Base-by-base conservation (phyloP, 371 early-diverging fungal genomes). In the Encephalitozoon hellem region DNA sequence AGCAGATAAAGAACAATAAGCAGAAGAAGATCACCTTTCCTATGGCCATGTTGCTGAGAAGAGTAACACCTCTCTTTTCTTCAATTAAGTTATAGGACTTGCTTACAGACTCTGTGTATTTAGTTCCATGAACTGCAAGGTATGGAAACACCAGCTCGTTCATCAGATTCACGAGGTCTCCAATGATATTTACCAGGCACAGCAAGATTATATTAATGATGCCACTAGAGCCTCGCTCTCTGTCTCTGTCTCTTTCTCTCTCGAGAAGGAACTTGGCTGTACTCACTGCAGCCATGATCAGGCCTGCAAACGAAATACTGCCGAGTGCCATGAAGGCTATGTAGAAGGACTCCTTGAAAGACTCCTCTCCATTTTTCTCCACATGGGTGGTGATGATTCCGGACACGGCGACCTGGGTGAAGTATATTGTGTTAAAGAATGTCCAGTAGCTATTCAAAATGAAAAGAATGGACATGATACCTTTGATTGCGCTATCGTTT, bases 351-450 rank as follows among this genome's bases (percentile, higher is more conserved):
- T 32, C 42, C 32, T 28, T 15, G 45, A 59, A 59, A 49, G 32
- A 42, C 43, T 54, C 67, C 25, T 67, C n/a, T 42, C 41, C 34
- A 2, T 67, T 5, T 25, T 45, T 34, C 34, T 34, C 4, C 34
- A 66, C 23, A 71, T 69, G 53, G 25, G 34, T 28, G 69, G 69
- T 23, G 26, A 55, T n/a, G 32, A 69, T 9, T 43, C 32, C 53
- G 54, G 69, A 49, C 53, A 75, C 43, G 67, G 69, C 47, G 51
- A 63, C 32, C 70, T 75, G 54, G 23, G 67, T 18, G 68, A 78
- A 49, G 63, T 67, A 74, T 28, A 32, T 18, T n/a, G 51, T 41
- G 70, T 74, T 51, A 59, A 78, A 53, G 68, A 75, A 75, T 66
- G 73, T 49, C 70, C 63, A 42, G 12, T 42, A 39, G 25, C 67